A percentile compares a stretch with the other conserved stretches of the same genome.
These are phyloP conservation scores for Ophiorrhiza pumila DNA, from an alignment of 257 asterid species.

Conservation along the genomic window DNA sequence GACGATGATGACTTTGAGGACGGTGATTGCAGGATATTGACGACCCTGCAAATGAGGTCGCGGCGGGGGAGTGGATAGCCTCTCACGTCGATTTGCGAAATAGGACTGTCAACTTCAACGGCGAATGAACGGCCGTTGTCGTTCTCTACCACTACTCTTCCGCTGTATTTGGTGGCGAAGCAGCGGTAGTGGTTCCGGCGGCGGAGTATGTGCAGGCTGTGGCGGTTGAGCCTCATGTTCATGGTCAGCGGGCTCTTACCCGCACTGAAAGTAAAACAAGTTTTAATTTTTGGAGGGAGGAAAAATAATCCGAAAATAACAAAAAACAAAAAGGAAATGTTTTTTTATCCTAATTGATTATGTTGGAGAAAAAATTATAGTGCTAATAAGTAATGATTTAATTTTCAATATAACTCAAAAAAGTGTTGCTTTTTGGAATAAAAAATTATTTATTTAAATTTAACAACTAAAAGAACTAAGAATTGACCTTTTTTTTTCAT, in stretches of 20 bases:
- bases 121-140: constrained; percentile 63
- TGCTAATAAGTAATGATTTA: too few species aligned
- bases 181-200: constrained; percentile 43
- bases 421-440: too few species aligned
- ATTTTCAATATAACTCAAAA: too few species aligned
- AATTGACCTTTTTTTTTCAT: too few species aligned
- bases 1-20: constrained; percentile 36
- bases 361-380: too few species aligned
- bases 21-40: constrained; percentile 56
- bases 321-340: too few species aligned
- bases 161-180: constrained; percentile 83
- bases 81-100: constrained; percentile 54
- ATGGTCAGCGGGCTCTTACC: background rate
- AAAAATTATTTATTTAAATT: too few species aligned
- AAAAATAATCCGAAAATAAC: background rate
- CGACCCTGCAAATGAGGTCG: constrained; percentile 69
- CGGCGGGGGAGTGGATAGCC: constrained; percentile 95
- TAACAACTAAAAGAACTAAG: too few species aligned
- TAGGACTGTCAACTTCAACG: constrained; percentile 57
- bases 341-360: too few species aligned
- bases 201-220: constrained; percentile 19
- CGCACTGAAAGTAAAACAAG: background rate
- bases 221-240: constrained; percentile 18
- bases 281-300: background rate
- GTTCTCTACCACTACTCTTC: constrained; percentile 51